A percentile compares a stretch with the other conserved stretches of the same genome.
These are phyloP conservation scores for Nemophila menziesii DNA, from an alignment of 257 asterid species.

Conservation along the genomic window DNA sequence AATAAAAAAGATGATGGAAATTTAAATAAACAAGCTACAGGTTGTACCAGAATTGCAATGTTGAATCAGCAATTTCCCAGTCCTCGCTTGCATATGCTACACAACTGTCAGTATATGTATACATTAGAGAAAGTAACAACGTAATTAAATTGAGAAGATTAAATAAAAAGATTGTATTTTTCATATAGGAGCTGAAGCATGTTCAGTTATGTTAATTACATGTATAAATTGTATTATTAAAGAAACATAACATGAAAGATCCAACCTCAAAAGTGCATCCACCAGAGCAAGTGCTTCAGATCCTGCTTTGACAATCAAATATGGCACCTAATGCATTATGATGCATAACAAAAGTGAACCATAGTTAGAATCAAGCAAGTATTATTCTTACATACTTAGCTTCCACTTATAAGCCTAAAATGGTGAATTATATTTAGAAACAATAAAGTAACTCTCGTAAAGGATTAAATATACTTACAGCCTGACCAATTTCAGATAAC, in stretches of 20 bases:
- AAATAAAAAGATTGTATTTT: background rate
- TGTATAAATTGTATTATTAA: background rate
- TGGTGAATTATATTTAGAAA: background rate
- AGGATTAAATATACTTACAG: constrained; percentile 48
- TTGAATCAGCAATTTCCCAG: constrained; percentile 86
- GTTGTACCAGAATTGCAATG: constrained; percentile 75
- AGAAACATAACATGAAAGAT: constrained; percentile 8
- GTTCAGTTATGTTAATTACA: background rate
- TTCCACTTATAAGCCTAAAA: background rate
- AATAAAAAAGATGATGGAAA: background rate
- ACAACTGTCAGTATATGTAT: constrained; percentile 41
- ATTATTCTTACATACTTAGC: background rate
- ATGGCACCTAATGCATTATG: constrained; percentile 55
- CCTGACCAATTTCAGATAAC: constrained; percentile 89
- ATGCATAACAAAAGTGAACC: constrained; percentile 4
- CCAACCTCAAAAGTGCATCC: constrained; percentile 71
- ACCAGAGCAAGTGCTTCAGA: constrained; percentile 59
- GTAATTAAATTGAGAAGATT: background rate
- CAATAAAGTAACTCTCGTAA: background rate
- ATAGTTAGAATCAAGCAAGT: background rate
- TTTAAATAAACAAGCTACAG: constrained; percentile 5
- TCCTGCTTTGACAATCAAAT: constrained; percentile 56
- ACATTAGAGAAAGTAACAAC: constrained; percentile 13
- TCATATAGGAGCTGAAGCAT: constrained; percentile 2
- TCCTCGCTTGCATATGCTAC: constrained; percentile 69